These are phyloP conservation scores for Cutaneotrichosporon arboriforme DNA, from an alignment of 1,284 basidiomycete species.

Conservation along the genomic window DNA sequence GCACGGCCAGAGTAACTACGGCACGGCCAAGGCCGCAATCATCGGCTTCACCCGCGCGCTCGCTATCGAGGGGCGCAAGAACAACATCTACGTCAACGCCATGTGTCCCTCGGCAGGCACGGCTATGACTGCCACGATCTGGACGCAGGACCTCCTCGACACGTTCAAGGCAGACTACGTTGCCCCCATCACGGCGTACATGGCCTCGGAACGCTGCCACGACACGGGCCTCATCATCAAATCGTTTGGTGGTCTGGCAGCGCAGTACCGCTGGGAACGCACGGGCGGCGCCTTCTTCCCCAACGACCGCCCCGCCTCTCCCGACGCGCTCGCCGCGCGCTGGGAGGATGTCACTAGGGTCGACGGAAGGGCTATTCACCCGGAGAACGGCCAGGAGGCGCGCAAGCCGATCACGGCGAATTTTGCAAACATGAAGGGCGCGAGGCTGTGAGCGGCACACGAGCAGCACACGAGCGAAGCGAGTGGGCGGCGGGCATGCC, in stretches of 20 bases:
- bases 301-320: constrained; percentile 63
- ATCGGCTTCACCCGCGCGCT: constrained; percentile 85
- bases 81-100: constrained; percentile 81
- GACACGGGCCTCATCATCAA: constrained; percentile 79
- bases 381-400: constrained; percentile 64
- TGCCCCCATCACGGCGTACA: constrained; percentile 86
- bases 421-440: constrained; percentile 57
- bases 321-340: constrained; percentile 69
- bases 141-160: constrained; percentile 86
- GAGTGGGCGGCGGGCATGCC: too few relatives aligned
- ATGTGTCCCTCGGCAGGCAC: constrained; percentile 88
- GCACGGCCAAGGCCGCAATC: constrained; percentile 91
- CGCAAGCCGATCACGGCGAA: constrained; percentile 74
- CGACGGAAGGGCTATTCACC: constrained; percentile 73
- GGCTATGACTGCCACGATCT: constrained; percentile 81
- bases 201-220: constrained; percentile 72
- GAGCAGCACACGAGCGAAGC: too few relatives aligned
- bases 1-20: constrained; percentile 82
- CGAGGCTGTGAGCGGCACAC: neutral
- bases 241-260: constrained; percentile 86
- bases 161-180: constrained; percentile 76
- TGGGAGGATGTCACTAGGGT: constrained; percentile 81
- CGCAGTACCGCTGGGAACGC: constrained; percentile 89
- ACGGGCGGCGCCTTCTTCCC: constrained; percentile 71
- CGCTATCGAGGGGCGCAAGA: constrained; percentile 86